Percentiles rank a stretch among this genome's conserved stretches.
These are phyloP conservation scores for Cryoendolithus antarcticus DNA, from an alignment of 2,329 filamentous ascomycete species.

Conservation along the genomic window DNA sequence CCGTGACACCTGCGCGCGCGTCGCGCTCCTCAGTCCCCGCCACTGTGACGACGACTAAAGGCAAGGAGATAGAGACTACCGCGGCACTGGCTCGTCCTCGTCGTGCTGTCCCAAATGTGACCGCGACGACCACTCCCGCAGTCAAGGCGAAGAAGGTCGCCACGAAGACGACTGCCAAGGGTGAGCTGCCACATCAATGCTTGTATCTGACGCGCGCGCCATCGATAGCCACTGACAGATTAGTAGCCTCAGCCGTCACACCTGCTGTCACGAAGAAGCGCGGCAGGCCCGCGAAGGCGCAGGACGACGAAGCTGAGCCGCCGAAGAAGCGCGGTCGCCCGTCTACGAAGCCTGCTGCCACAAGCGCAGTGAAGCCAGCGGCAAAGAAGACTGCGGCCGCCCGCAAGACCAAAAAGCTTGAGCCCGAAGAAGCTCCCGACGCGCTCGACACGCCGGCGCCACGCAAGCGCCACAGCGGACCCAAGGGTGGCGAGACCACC, in stretches of 20 bases:
- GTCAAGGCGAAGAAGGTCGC: no score
- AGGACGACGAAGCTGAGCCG: constrained; percentile 6
- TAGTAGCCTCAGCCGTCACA: neutral
- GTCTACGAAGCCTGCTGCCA: constrained; percentile 7
- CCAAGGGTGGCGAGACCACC: constrained; percentile 12
- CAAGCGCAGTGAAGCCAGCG: constrained; percentile 1
- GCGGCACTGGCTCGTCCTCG: constrained; percentile 16
- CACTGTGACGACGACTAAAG: constrained; percentile 12
- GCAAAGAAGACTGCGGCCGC: constrained; percentile 5
- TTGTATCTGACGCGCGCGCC: neutral
- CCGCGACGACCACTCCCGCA: neutral
- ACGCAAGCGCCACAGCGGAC: constrained; percentile 4
- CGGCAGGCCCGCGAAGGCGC: constrained; percentile 8
- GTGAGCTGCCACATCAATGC: neutral
- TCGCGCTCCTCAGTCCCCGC: constrained; percentile 5
- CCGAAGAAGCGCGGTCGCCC: constrained; percentile 21
- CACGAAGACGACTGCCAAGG: neutral
- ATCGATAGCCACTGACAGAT: neutral
- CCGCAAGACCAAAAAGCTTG: constrained; percentile 5
- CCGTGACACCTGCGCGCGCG: constrained; percentile 2
- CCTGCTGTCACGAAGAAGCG: constrained; percentile 7
- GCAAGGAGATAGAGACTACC: constrained; percentile 17
- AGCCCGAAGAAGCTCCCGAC: constrained; percentile 3
- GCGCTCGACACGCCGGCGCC: constrained; percentile 3
- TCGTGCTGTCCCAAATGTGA: constrained; percentile 2